These are phyloP conservation scores for Solanum pennellii DNA, from an alignment of 257 asterid genomes.

Conservation along the genomic window DNA sequence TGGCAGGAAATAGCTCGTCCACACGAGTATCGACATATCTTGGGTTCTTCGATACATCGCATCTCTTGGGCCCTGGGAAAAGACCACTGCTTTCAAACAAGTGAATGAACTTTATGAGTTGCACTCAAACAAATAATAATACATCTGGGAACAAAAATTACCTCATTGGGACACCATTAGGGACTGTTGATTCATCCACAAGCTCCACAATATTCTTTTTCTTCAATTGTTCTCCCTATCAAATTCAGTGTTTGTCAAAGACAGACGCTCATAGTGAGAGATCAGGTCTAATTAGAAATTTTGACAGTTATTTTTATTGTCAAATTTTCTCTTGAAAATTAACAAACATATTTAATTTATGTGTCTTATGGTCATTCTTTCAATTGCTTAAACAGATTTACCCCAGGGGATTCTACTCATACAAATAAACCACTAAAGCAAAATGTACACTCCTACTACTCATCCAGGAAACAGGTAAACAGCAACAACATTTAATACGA, in stretches of 20 bases:
- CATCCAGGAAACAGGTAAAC: background rate
- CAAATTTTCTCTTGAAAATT: background rate
- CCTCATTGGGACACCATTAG: slow-evolving; percentile 26
- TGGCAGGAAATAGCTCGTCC: slow-evolving; percentile 52
- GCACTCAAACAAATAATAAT: background rate
- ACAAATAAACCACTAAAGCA: background rate
- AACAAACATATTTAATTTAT: background rate
- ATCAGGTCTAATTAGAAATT: background rate
- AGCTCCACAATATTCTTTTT: slow-evolving; percentile 27
- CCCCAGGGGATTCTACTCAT: background rate
- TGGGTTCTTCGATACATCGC: slow-evolving; percentile 36
- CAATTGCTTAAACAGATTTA: background rate
- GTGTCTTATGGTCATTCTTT: background rate
- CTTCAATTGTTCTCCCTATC: slow-evolving; percentile 76
- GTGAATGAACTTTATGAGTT: background rate
- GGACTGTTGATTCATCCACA: slow-evolving; percentile 36
- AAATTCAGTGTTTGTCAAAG: background rate
- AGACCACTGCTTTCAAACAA: slow-evolving; percentile 37
- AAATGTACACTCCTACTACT: background rate
- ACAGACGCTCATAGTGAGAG: background rate
- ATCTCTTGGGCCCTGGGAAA: slow-evolving; percentile 29
- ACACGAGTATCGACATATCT: slow-evolving; percentile 47
- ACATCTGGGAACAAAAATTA: slow-evolving; percentile 9
- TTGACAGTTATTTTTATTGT: background rate
- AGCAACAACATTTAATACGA: background rate